Conservation (phyloP, 2,329 filamentous ascomycete genomes). For the Cercospora brassicicola region DNA sequence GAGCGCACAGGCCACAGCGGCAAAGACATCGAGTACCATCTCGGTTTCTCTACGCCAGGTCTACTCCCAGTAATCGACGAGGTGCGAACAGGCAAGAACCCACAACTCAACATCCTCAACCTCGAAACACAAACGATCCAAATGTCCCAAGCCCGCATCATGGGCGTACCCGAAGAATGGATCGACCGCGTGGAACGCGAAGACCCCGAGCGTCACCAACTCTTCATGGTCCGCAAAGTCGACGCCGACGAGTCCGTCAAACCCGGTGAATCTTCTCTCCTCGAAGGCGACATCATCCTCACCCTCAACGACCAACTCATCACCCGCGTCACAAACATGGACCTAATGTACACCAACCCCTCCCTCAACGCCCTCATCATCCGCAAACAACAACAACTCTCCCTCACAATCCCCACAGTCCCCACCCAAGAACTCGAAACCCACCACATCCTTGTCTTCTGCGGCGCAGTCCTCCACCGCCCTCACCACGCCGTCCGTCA, state of each 20-base stretch:
- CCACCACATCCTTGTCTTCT: conserved; percentile 87
- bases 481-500: conserved; percentile 96
- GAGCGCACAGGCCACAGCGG: conserved; percentile 76
- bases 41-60: conserved; percentile 85
- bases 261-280: conserved; percentile 46
- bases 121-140: conserved; percentile 94
- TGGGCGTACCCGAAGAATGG: conserved; percentile 96
- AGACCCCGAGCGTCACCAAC: conserved; percentile 88
- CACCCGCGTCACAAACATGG: conserved; percentile 87
- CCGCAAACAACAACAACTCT: conserved; percentile 76
- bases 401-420: conserved; percentile 77
- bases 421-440: conserved; percentile 90
- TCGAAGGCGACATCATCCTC: conserved; percentile 89
- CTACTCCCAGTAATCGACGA: conserved; percentile 84
- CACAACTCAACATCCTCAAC: conserved; percentile 83
- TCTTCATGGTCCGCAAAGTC: conserved; percentile 98
- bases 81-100: conserved; percentile 75
- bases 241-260: conserved; percentile 56
- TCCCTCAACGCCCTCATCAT: conserved; percentile 81
- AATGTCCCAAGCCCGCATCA: conserved; percentile 94
- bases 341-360: conserved; percentile 93
- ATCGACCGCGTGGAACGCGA: conserved; percentile 84
- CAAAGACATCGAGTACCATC: conserved; percentile 93
- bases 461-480: conserved; percentile 86
- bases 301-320: conserved; percentile 89